Evolutionary conservation across 352 stramenopile species (phyloP), one percentile per base, ranked within the genome.

Genomic region (Pythium aristosporum): DNA sequence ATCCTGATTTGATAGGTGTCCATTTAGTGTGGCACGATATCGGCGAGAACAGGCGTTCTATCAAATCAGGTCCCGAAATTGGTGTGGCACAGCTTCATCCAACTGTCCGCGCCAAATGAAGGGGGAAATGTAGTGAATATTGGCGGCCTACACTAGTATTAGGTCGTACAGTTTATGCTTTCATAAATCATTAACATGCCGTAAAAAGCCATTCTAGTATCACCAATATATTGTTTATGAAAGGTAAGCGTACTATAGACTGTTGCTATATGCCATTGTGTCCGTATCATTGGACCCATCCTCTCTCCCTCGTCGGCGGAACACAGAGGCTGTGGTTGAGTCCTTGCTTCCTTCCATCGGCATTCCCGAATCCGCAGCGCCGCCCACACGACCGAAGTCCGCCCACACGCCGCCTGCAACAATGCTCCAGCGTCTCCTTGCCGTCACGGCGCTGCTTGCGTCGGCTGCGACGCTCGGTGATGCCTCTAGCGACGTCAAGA

Each of bases 391-490:
- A 21, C 41, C 9, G 20, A 23, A 41, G 25, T 28, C 25, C 25
- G 2, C 25, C 2, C 25, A 4, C 25, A 4, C 25, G 25, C 25
- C 25, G 25, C 25, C 25, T 8, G n/a, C 36, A 16, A 52, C 7
- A 16, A 67, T 67, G 61, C 61, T 67, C 20, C 61, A 57, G 42
- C 61, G 53, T 41, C 18, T 67, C 52, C 21, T 57, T 43, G 28
- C 53, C 16, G 2, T 67, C 36, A 48, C 52, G 20, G 61, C 61
- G 41, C 52, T 67, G 20, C 42, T 62, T 28, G 53, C 52, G 43
- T 55, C 61, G 2, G 52, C 43, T 42, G 52, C 53, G 39, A n/a
- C 61, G 7, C 36, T 61, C 42, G 46, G 18, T 18, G 28, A 54
- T 30, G 51, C 51, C 52, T 32, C 58, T 42, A 30, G 57, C n/a